A percentile compares a stretch with the other conserved stretches of the same genome.
phyloP scores from a whole-genome alignment of 2,329 filamentous ascomycete species.

The Rutstroemia sp. region DNA sequence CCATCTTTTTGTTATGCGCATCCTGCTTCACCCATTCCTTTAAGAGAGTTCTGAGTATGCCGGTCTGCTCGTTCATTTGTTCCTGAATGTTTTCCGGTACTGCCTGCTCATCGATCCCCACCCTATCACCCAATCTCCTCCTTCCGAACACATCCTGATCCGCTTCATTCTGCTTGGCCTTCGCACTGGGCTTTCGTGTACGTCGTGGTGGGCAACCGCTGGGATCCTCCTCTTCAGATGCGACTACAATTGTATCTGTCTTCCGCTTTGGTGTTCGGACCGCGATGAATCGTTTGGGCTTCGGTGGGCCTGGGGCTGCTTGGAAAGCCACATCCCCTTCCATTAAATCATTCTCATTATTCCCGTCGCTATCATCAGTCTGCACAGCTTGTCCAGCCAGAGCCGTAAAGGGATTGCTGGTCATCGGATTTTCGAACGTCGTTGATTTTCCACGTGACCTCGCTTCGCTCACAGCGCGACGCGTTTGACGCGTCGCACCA shows the following conservation, averaged over 20 bases:
- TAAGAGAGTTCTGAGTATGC: background rate
- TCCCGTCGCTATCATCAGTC: no score
- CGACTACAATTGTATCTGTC: background rate
- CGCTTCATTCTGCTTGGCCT: conserved; percentile 4
- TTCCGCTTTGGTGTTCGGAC: background rate
- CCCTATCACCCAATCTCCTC: background rate
- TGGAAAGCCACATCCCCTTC: background rate
- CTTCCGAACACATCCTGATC: background rate
- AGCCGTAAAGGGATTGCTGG: background rate
- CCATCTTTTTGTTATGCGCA: conserved; percentile 4
- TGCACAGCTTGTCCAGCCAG: no score
- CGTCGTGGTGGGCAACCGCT: conserved; percentile 1
- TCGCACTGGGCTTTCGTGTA: background rate
- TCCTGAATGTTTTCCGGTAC: no score
- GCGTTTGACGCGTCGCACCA: background rate
- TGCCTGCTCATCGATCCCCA: no score
- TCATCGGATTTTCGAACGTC: no score
- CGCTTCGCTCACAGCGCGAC: background rate
- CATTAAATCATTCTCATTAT: no score
- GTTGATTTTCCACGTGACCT: background rate
- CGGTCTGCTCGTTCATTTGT: background rate
- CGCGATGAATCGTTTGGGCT: background rate
- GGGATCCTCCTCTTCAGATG: background rate
- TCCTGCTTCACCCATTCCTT: conserved; percentile 4
- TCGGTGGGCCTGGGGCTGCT: background rate